phyloP scores from a whole-genome alignment of 2,329 filamentous ascomycete species.

The Pestalotiopsis sp. region DNA sequence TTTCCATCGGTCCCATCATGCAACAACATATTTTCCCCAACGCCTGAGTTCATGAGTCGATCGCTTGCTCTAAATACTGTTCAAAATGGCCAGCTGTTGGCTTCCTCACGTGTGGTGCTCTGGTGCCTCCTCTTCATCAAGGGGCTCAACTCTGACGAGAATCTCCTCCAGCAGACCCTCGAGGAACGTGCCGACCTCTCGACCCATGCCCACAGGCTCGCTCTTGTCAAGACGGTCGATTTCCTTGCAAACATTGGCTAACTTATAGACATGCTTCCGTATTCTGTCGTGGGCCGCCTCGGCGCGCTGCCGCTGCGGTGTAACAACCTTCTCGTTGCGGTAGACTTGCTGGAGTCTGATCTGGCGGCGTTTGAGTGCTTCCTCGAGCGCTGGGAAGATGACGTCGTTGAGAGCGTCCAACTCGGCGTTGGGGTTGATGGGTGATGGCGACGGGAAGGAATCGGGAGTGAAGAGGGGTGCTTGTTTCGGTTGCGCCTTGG shows the following conservation, averaged over 20 bases:
- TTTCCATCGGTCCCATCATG: not conserved
- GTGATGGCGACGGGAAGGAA: slow-evolving; percentile 59
- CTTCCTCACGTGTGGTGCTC: not conserved
- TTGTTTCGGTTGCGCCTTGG: slow-evolving; percentile 57
- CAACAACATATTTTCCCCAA: not conserved
- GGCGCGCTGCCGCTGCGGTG: slow-evolving; percentile 68
- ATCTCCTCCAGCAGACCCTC: slow-evolving; percentile 95
- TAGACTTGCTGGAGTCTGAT: slow-evolving; percentile 59
- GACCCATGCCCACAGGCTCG: slow-evolving; percentile 90
- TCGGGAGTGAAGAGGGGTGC: slow-evolving; percentile 39
- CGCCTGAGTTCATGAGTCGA: not conserved
- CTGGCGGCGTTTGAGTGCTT: slow-evolving; percentile 81
- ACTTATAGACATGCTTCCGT: slow-evolving; percentile 77
- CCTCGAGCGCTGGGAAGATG: slow-evolving; percentile 89
- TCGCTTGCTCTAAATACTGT: not conserved
- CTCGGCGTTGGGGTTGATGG: slow-evolving; percentile 65
- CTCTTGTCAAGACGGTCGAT: slow-evolving; percentile 87
- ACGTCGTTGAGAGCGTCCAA: slow-evolving; percentile 89
- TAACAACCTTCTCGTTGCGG: slow-evolving; percentile 48
- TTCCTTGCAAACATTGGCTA: slow-evolving; percentile 82
- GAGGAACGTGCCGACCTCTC: slow-evolving; percentile 84
- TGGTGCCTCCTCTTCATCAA: slow-evolving; percentile 68
- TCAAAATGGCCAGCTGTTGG: no score
- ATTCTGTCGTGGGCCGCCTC: slow-evolving; percentile 81
- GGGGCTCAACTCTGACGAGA: slow-evolving; percentile 84